Evolutionary conservation across 106 monocot species (phyloP).

Genomic region (Narthecium ossifragum): DNA sequence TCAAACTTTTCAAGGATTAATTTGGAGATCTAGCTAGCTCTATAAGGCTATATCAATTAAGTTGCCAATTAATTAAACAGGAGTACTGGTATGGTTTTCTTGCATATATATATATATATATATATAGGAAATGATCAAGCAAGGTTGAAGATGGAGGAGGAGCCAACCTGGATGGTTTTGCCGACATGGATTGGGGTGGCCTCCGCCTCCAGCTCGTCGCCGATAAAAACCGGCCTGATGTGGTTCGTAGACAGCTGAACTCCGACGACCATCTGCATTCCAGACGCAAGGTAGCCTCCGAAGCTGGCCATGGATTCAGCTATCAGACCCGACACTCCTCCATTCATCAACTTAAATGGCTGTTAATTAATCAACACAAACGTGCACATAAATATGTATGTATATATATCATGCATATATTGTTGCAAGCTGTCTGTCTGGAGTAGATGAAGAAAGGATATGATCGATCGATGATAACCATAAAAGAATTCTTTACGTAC

Average conservation of each 20-base stretch:
- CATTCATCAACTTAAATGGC: constrained; percentile 49
- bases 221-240: constrained; percentile 27
- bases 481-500: background rate
- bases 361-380: constrained; percentile 5
- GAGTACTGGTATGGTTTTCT: too few species aligned
- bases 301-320: constrained; percentile 52
- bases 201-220: constrained; percentile 31
- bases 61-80: too few species aligned
- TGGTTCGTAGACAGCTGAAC: constrained; percentile 58
- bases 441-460: background rate
- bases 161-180: constrained; percentile 38
- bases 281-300: constrained; percentile 46
- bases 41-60: too few species aligned
- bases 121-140: too few species aligned
- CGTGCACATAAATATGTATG: background rate
- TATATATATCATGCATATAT: background rate
- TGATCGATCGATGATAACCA: background rate
- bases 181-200: constrained; percentile 43
- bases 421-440: background rate
- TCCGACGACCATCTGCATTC: constrained; percentile 33
- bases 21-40: too few species aligned
- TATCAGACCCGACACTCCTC: constrained; percentile 53
- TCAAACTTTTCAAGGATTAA: too few species aligned
- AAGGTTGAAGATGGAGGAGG: too few species aligned
- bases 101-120: too few species aligned